phyloP scores from a whole-genome alignment of 2,329 filamentous ascomycete genomes.

The Fusarium gaditjirri region DNA sequence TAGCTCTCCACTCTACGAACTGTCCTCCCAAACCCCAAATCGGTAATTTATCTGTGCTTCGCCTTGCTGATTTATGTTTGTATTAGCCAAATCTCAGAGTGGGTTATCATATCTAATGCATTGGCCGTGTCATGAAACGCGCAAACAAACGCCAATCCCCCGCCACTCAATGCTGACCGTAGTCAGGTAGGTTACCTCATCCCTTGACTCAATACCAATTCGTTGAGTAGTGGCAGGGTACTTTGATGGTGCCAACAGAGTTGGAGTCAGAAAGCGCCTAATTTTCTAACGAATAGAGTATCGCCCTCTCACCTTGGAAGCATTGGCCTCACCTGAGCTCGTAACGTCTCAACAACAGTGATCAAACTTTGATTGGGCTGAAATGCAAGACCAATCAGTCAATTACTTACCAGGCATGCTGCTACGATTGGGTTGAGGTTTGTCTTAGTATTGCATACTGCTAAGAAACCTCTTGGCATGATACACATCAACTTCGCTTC shows the following conservation, averaged over 20 bases:
- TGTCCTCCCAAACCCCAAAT: conserved; percentile 21
- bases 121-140: conserved; percentile 2
- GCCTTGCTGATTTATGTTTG: background rate
- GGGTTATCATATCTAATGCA: conserved; percentile 2
- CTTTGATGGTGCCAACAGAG: conserved; percentile 33
- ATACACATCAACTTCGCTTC: conserved; percentile 10
- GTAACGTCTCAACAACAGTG: conserved; percentile 37
- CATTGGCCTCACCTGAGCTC: conserved; percentile 28
- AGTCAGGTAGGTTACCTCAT: background rate
- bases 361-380: conserved; percentile 29
- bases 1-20: conserved; percentile 37
- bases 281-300: conserved; percentile 21
- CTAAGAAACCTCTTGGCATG: conserved; percentile 29
- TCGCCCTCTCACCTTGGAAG: conserved; percentile 9
- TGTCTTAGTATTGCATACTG: conserved; percentile 29
- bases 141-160: conserved; percentile 7
- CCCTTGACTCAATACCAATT: conserved; percentile 20
- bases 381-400: conserved; percentile 26
- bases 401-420: conserved; percentile 27
- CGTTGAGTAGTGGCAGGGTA: conserved; percentile 29
- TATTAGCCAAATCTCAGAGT: conserved; percentile 24
- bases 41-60: conserved; percentile 11
- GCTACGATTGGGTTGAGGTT: conserved; percentile 33
- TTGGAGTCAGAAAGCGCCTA: conserved; percentile 23
- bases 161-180: conserved; percentile 17